Evolutionary conservation across 805 yeast genomes (phyloP).

Genomic region (Yarrowia yakushimensis): DNA sequence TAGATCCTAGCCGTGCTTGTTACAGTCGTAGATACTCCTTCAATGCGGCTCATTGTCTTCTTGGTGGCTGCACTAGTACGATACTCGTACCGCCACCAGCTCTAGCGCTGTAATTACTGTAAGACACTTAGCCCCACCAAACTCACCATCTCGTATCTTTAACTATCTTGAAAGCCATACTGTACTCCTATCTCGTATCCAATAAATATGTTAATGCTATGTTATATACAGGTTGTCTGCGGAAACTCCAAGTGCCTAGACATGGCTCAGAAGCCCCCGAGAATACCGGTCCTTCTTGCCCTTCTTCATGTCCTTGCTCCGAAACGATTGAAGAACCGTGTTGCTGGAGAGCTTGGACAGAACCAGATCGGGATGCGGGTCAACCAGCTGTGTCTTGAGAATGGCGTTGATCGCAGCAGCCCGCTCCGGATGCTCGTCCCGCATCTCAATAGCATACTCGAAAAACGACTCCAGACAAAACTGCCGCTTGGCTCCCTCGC

Average conservation of each 20-base stretch:
- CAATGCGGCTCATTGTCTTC: too few species aligned
- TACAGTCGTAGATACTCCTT: too few species aligned
- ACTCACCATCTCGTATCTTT: not conserved
- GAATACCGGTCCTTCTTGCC: not conserved
- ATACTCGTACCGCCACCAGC: too few species aligned
- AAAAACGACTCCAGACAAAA: constrained; percentile 1
- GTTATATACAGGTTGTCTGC: not conserved
- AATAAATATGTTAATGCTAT: constrained; percentile 14
- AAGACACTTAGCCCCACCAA: too few species aligned
- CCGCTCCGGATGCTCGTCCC: not conserved
- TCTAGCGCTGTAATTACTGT: too few species aligned
- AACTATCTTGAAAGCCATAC: not conserved
- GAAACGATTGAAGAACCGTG: constrained; percentile 12
- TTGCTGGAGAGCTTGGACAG: constrained; percentile 8
- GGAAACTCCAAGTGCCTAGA: not conserved
- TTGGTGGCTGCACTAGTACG: too few species aligned
- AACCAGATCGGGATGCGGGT: constrained; percentile 1
- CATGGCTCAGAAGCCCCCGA: constrained; percentile 8
- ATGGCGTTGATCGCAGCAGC: not conserved
- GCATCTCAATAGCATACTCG: constrained; percentile 18
- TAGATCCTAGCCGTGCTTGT: too few species aligned
- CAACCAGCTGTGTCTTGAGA: constrained; percentile 7
- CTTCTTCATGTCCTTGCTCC: not conserved
- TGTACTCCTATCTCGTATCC: not conserved
- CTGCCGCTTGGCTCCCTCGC: not conserved